Conservation (phyloP, 345 rosid species). For the Acer campestre region DNA sequence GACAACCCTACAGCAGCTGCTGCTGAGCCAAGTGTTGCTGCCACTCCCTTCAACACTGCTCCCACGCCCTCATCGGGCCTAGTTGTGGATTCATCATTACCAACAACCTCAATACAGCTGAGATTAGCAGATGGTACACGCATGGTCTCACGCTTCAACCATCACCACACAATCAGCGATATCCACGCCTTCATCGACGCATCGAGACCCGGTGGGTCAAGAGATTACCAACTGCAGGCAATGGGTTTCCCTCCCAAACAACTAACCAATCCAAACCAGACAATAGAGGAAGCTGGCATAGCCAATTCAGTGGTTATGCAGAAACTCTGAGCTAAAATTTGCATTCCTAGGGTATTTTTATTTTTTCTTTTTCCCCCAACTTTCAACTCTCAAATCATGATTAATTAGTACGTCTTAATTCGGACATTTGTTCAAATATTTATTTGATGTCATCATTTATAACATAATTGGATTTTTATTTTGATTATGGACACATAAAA, state of each 20-base stretch:
- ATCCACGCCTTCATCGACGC: conserved; percentile 82
- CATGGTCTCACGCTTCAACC: conserved; percentile 73
- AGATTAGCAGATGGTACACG: conserved; percentile 87
- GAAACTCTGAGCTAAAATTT: conserved; percentile 49
- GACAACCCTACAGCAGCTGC: conserved; percentile 20
- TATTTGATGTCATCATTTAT: background rate
- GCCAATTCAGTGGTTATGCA: conserved; percentile 92
- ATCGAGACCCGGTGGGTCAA: conserved; percentile 66
- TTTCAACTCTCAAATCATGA: background rate
- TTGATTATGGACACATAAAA: background rate
- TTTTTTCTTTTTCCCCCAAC: too few relatives aligned
- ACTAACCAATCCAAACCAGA: conserved; percentile 66
- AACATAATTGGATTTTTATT: too few relatives aligned
- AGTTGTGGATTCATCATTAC: conserved; percentile 58
- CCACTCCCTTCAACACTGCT: conserved; percentile 36
- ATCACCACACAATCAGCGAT: conserved; percentile 72
- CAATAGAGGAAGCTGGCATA: conserved; percentile 89
- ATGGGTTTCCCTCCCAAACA: conserved; percentile 98
- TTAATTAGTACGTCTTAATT: background rate
- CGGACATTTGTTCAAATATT: background rate
- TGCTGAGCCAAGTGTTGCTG: conserved; percentile 34
- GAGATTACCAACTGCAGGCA: conserved; percentile 72
- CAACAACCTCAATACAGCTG: conserved; percentile 76
- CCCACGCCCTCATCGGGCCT: conserved; percentile 59
- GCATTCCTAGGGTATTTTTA: background rate